Evolutionary conservation across 1,139 yeast genomes (phyloP), one percentile per base, ranked within the genome.

Genomic region (Debaryomyces sp.): DNA sequence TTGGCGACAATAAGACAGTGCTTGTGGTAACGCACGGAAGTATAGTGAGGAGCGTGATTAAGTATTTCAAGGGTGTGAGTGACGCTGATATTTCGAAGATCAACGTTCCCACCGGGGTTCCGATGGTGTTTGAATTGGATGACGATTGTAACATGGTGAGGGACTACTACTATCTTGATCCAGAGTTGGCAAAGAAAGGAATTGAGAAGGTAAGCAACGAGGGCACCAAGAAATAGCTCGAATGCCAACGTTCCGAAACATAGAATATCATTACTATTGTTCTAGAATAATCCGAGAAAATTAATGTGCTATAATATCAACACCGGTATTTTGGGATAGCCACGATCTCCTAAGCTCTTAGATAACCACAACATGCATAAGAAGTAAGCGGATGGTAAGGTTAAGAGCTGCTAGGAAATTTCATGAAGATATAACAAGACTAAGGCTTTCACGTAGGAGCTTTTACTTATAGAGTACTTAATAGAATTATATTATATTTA

Each of bases 91-190:
- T 87, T 45, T 79, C 84, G 50, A 73, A 78, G 44, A 77, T 87
- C 44, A 86, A 87, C 61, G 85, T 87, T 9, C 94, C 96, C 2
- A 87, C 89, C 41, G 94, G 91, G 0, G 82, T 87, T 9, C 95
- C 95, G 5, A 68, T 87, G 50, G 81, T 84, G 34, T 70, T 83
- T 51, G 85, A 83, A 53, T 59, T 83, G 34, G 61, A 79, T 54
- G 76, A 76, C 38, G 61, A 71, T 12, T 73, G 82, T 32, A 64
- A 68, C 34, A 72, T 80, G 41, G 61, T 71, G 1, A 69, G 68
- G 29, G 75, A 77, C 41, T 80, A 79, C 59, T 77, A 73, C 53
- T 87, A 87, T 59, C 67, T 87, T 51, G 94, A 87, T 60, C 43
- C 87, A n/a, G 87, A 84, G 55, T 75, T 75, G 51, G 94, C 94